Evolutionary conservation across 73 alveolate genomes (phyloP).

Genomic region (Paramecium pentaurelia): DNA sequence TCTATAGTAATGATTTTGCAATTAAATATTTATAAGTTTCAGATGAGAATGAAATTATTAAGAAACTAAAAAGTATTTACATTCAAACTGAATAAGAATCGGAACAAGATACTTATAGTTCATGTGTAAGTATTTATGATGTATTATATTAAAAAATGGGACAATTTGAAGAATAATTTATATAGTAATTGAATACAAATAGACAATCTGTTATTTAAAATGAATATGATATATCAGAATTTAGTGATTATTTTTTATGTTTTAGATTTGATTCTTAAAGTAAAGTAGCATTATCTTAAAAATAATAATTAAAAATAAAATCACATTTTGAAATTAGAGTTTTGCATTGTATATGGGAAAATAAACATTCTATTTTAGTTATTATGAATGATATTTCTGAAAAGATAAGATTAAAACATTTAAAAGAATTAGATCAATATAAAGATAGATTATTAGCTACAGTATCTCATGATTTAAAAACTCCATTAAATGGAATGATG

Average conservation of each 20-base stretch:
- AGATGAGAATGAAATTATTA: neutral
- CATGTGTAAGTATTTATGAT: neutral
- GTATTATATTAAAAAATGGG: neutral
- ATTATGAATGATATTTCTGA: slow-evolving; percentile 62
- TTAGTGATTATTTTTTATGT: slow-evolving; percentile 15
- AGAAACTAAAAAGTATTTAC: neutral
- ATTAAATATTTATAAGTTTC: neutral
- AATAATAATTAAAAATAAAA: neutral
- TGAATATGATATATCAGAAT: neutral
- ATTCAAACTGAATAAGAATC: neutral
- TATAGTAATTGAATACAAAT: neutral
- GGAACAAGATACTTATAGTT: neutral
- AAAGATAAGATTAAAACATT: slow-evolving; percentile 52
- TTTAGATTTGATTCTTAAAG: neutral
- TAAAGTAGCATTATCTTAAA: neutral
- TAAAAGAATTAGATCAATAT: slow-evolving; percentile 53
- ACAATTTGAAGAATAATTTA: neutral
- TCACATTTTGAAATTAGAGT: slow-evolving; percentile 22
- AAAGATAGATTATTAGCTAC: slow-evolving; percentile 56
- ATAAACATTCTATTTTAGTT: neutral
- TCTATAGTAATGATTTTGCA: slow-evolving; percentile 46
- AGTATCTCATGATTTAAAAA: slow-evolving; percentile 56
- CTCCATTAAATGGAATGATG: slow-evolving; percentile 60
- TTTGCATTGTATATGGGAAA: slow-evolving; percentile 13
- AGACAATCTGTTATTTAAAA: neutral